Evolutionary conservation across 2,329 filamentous ascomycete species (phyloP), one percentile per base, ranked within the genome.

Genomic region (Penicillium decumbens): DNA sequence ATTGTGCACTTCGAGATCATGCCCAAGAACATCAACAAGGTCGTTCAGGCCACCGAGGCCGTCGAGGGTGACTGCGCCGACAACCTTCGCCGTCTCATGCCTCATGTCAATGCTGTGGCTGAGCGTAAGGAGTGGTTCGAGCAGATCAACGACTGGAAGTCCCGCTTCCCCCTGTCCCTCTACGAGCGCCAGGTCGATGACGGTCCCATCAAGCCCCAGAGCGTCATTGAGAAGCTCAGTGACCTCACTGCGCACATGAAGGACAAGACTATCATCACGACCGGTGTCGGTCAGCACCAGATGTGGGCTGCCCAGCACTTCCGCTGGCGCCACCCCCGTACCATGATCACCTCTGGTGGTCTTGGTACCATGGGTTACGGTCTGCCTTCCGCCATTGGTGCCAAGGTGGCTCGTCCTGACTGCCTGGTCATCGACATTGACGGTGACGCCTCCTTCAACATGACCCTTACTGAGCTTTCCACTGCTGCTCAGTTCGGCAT

Each of bases 1-100:
- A 97, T 98, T 63, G 82, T 97, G 13, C 92, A 98, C 73, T 97
- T 97, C 65, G 92, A 97, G 70, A 92, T 98, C 64, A 87, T 97
- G 86, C 92, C 93, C 63, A 98, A 98, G 84, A 97, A 98, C 78
- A 97, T 97, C 76, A 97, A 97, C 83, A 98, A 97, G 81, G 91
- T 97, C 37, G 87, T 98, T 12, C 89, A 97, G 74, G 91, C 92
- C 6, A 96, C 88, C 37, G 90, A 96, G 75, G 92, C 93, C 40
- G 85, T 97, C 15, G 92, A 95, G 74, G 93, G 93, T 51, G 92
- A 97, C 65, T 89, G 95, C 27, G 84, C 85, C 2, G 75, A 84
- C 15, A 97, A 95, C 71, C 77, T 97, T 29, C 78, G 78, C 44
- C 74, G 81, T 27, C 83, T 97, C 44, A 64, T 97, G 30, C 91